Evolutionary conservation across 495 filamentous ascomycete species (phyloP), one percentile per base, ranked within the genome.

Genomic region (Xylaria nigripes): DNA sequence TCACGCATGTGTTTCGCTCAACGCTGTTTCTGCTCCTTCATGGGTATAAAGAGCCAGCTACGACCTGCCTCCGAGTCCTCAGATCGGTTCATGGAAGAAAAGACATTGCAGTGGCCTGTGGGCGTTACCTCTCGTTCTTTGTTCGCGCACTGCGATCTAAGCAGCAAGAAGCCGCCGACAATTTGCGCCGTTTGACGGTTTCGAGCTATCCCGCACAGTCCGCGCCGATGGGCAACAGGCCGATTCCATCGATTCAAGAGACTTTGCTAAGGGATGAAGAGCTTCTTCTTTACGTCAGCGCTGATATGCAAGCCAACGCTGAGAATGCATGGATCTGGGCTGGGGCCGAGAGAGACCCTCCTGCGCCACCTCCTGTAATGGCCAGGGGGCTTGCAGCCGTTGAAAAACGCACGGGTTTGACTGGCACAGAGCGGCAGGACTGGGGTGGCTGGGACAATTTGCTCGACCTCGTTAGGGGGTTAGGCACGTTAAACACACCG

Each of bases 1-100:
- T 89, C 57, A 85, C 84, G 3, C 94, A 98, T 63, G 75, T 95
- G 49, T 97, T 92, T 85, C 87, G 94, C 27, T 95, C 87, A 61
- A 80, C 85, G 7, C 75, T 98, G 1, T 82, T 96, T 55, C 74
- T 96, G 9, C 78, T 89, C 19, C 83, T 92, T 51, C 81, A 81
- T 0, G 79, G 83, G 44, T 82, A 86, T 43, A 92, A 83, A 65
- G 78, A 82, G 5, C 74, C 81, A 0, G 91, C 93, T 1, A 62
- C 86, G 6, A 77, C 76, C 4, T 94, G 90, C 60, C 77, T 91
- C 10, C 81, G 86, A 41, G 81, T 84, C 15, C 83, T 83, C 21
- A 77, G 82, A 7, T 74, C 79, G 19, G 81, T 96, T 46, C 82
- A 82, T 18, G 77, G 84, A 40, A 72, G 80, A 24, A 82, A 90